These are phyloP conservation scores for Neospermospora avenae DNA, from an alignment of 2,329 filamentous ascomycete species.

Conservation along the genomic window DNA sequence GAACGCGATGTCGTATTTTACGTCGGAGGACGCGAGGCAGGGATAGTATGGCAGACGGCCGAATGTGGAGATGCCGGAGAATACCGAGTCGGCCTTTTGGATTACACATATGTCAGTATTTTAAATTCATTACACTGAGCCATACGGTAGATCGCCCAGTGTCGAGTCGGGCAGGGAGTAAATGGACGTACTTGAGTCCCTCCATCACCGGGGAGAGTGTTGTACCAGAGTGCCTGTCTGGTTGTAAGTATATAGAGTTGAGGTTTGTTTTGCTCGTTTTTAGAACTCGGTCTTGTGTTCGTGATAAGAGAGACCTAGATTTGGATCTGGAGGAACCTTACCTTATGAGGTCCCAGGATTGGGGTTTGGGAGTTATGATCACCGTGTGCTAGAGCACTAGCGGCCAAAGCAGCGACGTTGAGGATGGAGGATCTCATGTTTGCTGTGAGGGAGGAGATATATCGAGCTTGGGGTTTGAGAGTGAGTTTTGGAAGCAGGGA, in stretches of 20 bases:
- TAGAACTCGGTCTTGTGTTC: too few species aligned
- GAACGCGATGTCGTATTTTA: constrained; percentile 82
- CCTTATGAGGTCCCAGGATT: constrained; percentile 21
- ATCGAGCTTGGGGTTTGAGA: too few species aligned
- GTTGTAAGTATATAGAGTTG: background rate
- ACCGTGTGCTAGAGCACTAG: constrained; percentile 85
- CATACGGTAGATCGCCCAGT: too few species aligned
- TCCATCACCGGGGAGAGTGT: constrained; percentile 75
- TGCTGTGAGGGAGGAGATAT: background rate
- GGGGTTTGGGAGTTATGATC: constrained; percentile 64
- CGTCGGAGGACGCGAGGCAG: constrained; percentile 66
- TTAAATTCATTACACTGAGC: too few species aligned
- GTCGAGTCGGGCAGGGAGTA: background rate
- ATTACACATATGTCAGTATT: background rate
- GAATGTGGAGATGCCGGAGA: constrained; percentile 85
- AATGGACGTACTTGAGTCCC: constrained; percentile 65
- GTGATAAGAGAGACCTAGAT: too few species aligned
- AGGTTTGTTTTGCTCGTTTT: background rate
- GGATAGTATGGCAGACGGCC: constrained; percentile 75
- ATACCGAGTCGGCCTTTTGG: constrained; percentile 75
- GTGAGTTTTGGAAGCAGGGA: too few species aligned
- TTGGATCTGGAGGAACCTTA: background rate
- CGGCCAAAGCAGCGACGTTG: constrained; percentile 25
- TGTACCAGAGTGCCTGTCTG: constrained; percentile 72
- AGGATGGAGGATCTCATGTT: constrained; percentile 32